Conservation (phyloP, 2,329 filamentous ascomycete species). For the Colletotrichum abscissum region DNA sequence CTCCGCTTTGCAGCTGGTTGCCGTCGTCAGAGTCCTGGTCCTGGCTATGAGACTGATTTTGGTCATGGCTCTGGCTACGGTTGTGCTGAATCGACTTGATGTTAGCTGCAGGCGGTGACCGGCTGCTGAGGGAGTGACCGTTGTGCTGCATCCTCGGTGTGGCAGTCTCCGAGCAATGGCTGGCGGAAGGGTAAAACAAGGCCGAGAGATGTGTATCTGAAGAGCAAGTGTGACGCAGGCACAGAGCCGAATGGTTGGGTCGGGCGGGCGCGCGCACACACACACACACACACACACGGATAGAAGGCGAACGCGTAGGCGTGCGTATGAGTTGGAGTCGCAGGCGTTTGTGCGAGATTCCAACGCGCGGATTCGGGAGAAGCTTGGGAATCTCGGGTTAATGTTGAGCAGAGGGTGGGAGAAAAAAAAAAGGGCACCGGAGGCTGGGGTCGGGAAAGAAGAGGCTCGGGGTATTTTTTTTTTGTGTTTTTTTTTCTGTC, state of each 20-base stretch:
- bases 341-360: conserved; percentile 26
- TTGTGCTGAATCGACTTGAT: conserved; percentile 19
- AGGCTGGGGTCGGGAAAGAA: conserved; percentile 30
- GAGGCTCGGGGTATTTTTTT: conserved; percentile 35
- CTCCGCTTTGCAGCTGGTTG: conserved; percentile 54
- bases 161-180: conserved; percentile 5
- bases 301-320: conserved; percentile 10
- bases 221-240: conserved; percentile 4
- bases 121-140: conserved; percentile 34
- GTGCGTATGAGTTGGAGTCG: conserved; percentile 34
- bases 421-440: conserved; percentile 29
- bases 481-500: conserved; percentile 23
- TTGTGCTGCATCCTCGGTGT: conserved; percentile 37
- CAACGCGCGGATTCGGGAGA: conserved; percentile 29
- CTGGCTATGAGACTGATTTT: conserved; percentile 14
- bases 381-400: conserved; percentile 52
- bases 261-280: conserved; percentile 42
- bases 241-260: conserved; percentile 37
- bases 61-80: neutral
- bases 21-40: conserved; percentile 61
- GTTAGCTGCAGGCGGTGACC: conserved; percentile 33
- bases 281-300: too few species aligned
- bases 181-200: conserved; percentile 1
- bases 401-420: conserved; percentile 55
- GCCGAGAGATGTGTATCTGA: conserved; percentile 9